Evolutionary conservation across 352 stramenopile species (phyloP).

Genomic region (Phytophthora tubulina): DNA sequence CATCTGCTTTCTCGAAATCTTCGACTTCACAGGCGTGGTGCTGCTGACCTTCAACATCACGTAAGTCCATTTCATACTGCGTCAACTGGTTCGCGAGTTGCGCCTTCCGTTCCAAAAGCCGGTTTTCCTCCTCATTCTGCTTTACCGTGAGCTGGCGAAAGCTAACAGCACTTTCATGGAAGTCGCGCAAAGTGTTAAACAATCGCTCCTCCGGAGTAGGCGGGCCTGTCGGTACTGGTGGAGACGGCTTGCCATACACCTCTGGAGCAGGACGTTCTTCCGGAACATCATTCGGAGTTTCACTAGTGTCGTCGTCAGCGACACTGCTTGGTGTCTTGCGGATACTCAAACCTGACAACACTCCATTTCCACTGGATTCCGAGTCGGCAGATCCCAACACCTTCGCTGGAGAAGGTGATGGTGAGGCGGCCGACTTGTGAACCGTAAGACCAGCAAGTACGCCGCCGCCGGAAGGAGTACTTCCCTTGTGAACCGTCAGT

Average conservation of each 20-base stretch:
- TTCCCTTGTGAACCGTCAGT: constrained; percentile 63
- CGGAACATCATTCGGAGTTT: constrained; percentile 20
- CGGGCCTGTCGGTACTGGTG: constrained; percentile 37
- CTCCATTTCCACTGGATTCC: constrained; percentile 41
- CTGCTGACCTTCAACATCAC: constrained; percentile 83
- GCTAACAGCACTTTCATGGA: constrained; percentile 73
- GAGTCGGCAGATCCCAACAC: constrained; percentile 25
- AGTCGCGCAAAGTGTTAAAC: constrained; percentile 75
- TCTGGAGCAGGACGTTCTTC: constrained; percentile 24
- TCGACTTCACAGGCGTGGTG: constrained; percentile 83
- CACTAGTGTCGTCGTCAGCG: constrained; percentile 26
- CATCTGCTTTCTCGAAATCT: constrained; percentile 88
- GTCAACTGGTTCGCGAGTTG: constrained; percentile 76
- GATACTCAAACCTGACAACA: constrained; percentile 65
- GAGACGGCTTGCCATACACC: constrained; percentile 42
- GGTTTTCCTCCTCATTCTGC: constrained; percentile 81
- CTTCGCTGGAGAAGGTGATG: constrained; percentile 46
- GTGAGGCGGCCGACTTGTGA: constrained; percentile 46
- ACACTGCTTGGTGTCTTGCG: constrained; percentile 37
- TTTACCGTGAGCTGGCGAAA: constrained; percentile 73
- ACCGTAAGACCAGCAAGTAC: constrained; percentile 80
- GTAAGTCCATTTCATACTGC: constrained; percentile 84
- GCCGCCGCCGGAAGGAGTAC: constrained; percentile 37
- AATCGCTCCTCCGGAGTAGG: constrained; percentile 74
- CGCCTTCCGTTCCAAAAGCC: constrained; percentile 72